A percentile compares a stretch with the other conserved stretches of the same genome.
Conservation (phyloP, 2,329 filamentous ascomycete genomes). For the Pseudogymnoascus sp. region DNA sequence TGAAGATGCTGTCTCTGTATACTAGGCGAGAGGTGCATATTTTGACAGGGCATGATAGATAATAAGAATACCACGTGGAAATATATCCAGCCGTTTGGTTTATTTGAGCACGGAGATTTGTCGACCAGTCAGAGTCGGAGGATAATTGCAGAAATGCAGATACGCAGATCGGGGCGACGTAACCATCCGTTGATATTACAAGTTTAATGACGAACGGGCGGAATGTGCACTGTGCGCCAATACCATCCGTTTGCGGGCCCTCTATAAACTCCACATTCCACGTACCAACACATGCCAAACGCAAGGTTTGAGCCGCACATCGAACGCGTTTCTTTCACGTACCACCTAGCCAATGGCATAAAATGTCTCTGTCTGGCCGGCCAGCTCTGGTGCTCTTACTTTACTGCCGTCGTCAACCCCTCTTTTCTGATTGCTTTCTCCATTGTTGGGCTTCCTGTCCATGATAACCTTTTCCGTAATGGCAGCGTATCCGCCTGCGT, state of each 20-base stretch:
- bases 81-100: neutral
- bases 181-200: slow-evolving; percentile 4
- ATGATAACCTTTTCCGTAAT: slow-evolving; percentile 1
- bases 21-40: neutral
- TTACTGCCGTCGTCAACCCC: neutral
- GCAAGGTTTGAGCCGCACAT: neutral
- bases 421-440: neutral
- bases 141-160: neutral
- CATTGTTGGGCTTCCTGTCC: neutral
- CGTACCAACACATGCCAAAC: neutral
- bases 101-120: neutral
- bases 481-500: neutral
- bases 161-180: neutral
- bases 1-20: slow-evolving; percentile 6
- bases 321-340: slow-evolving; percentile 1
- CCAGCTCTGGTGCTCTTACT: neutral
- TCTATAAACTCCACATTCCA: neutral
- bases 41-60: slow-evolving; percentile 4
- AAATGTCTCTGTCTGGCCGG: neutral
- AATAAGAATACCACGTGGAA: slow-evolving; percentile 9
- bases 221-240: neutral
- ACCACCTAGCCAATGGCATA: neutral
- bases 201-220: neutral
- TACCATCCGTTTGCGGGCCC: slow-evolving; percentile 2
- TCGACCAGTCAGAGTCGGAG: neutral